Evolutionary conservation across 2,329 filamentous ascomycete species (phyloP).

Genomic region (Alternaria alternata): DNA sequence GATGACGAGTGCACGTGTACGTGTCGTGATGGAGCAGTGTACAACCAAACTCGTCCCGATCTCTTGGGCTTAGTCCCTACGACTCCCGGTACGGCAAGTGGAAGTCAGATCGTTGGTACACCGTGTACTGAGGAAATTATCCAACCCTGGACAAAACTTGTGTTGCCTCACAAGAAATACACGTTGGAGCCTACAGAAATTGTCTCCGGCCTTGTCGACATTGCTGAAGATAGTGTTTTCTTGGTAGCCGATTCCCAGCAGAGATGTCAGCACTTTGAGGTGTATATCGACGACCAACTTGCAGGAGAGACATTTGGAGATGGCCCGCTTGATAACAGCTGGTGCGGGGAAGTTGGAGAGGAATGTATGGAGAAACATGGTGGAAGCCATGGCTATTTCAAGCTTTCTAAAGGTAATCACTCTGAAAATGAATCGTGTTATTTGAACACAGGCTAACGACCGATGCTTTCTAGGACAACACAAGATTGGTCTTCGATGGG

Average conservation of each 20-base stretch:
- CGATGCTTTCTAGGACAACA: neutral
- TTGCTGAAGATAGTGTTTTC: neutral
- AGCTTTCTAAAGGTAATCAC: neutral
- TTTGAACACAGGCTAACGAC: neutral
- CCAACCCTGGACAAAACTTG: neutral
- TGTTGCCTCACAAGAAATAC: accelerated
- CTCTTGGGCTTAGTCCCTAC: neutral
- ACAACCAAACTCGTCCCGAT: neutral
- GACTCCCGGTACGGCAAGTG: neutral
- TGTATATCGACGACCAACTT: neutral
- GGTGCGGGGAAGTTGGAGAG: neutral
- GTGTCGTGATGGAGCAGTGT: neutral
- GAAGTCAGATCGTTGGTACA: neutral
- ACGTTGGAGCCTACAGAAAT: neutral
- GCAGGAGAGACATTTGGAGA: neutral
- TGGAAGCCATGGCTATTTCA: neutral
- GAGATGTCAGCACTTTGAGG: slow-evolving; percentile 1
- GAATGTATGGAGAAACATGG: neutral
- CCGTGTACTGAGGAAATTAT: neutral
- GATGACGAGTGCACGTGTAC: neutral
- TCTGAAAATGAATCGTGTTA: too few species aligned
- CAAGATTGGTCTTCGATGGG: neutral
- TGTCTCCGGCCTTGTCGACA: neutral
- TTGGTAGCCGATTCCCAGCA: neutral
- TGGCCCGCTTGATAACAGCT: neutral